Percentiles rank a stretch among this genome's conserved stretches.
These are phyloP conservation scores for Tolypocladium guangdongense DNA, from an alignment of 2,329 filamentous ascomycete genomes.

Conservation along the genomic window DNA sequence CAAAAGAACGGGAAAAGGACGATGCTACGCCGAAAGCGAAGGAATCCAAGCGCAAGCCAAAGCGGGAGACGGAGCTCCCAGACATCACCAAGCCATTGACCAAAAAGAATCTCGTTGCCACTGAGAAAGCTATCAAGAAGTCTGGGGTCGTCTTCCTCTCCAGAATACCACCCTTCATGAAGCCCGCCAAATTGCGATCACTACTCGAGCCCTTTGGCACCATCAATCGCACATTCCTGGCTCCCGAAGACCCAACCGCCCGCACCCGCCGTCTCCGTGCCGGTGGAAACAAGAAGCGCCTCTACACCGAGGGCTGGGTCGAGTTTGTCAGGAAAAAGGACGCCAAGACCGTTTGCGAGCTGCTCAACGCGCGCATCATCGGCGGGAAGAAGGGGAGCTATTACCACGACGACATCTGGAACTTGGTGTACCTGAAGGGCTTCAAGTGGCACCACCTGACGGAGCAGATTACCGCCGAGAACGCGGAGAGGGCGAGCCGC, in stretches of 20 bases:
- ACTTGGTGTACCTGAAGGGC: constrained; percentile 66
- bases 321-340: constrained; percentile 69
- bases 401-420: constrained; percentile 84
- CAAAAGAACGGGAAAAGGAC: constrained; percentile 11
- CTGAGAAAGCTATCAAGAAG: constrained; percentile 54
- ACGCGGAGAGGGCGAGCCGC: constrained; percentile 64
- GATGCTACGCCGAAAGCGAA: constrained; percentile 8
- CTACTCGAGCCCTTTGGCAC: constrained; percentile 65
- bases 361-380: constrained; percentile 67
- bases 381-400: constrained; percentile 76
- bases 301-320: constrained; percentile 79
- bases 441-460: constrained; percentile 74
- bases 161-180: constrained; percentile 81
- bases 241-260: constrained; percentile 59
- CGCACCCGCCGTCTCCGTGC: constrained; percentile 56
- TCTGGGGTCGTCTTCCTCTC: constrained; percentile 79
- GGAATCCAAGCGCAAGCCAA: constrained; percentile 12
- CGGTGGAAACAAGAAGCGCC: constrained; percentile 74
- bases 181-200: constrained; percentile 64
- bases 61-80: constrained; percentile 26
- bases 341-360: constrained; percentile 64
- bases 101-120: constrained; percentile 57
- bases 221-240: constrained; percentile 69
- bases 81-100: constrained; percentile 43
- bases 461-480: constrained; percentile 71